Base-by-base conservation (phyloP, 192 early-diverging fungal genomes). In the Allomyces arbusculus region DNA sequence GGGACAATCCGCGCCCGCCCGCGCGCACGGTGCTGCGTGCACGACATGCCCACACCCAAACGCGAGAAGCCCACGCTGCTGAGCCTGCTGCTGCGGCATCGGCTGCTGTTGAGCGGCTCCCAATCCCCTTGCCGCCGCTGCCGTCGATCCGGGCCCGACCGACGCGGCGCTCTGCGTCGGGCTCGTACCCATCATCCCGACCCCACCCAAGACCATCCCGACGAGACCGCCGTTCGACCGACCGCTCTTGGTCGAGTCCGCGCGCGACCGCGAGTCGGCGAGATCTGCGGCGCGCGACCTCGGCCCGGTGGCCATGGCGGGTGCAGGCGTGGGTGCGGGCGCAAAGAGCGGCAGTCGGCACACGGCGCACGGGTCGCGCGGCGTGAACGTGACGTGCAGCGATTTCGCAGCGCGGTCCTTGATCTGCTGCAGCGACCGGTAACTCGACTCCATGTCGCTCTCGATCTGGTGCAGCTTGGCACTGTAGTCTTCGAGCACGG, bases 401-500 rank as follows among this genome's bases (percentile, higher is more conserved):
- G 50, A 58, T 10, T n/a, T 14, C 50, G 50, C 50, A 58, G 20
- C 50, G 16, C 50, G 50, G 16, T 20, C 50, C 20, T n/a, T 14
- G 50, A 58, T 14, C 16, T n/a, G 50, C 50, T 58, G 16, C 16
- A 58, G 50, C 12, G 50, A 58, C 50, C 16, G 16, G 20, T 20
- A 58, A 3, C 16, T n/a, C 50, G 50, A 58, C 16, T 97, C 94
- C 91, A 99, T 94, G 61, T 95, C 91, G 25, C 71, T 69, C 65
- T 91, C 89, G 66, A 99, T 78, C 33, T 87, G 82, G 43, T 95
- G 84, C 65, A 96, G 91, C 66, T 94, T 85, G 23, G 79, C 72
- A 70, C 94, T 95, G 72, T 97, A 97, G 61, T 94, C 87, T 66
- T 95, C 89, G 12, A 99, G 76, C 7, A 95, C 94, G 7, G 76